A percentile compares a stretch with the other conserved stretches of the same genome.
phyloP scores from a whole-genome alignment of 139 green algal genomes.

The Closterium sp. region DNA sequence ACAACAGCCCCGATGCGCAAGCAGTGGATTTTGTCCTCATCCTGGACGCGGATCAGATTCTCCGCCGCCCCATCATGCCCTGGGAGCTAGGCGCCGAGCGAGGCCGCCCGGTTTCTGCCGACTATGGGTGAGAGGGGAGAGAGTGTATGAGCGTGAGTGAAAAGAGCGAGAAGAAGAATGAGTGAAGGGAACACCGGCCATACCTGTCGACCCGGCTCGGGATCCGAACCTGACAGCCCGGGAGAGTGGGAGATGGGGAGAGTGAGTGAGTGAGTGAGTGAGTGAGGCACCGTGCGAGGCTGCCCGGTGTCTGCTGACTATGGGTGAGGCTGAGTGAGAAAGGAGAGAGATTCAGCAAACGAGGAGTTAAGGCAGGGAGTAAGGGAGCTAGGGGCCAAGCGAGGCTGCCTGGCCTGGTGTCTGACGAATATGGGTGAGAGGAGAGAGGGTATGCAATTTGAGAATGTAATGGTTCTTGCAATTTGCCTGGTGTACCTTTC shows the following conservation, averaged over 20 bases:
- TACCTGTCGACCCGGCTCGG: too few relatives aligned
- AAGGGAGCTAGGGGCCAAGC: neutral
- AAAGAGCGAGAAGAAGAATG: too few relatives aligned
- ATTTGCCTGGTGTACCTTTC: too few relatives aligned
- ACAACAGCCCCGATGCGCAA: conserved; percentile 29
- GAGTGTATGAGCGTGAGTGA: too few relatives aligned
- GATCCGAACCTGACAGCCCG: too few relatives aligned
- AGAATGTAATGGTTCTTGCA: too few relatives aligned
- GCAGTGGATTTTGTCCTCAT: conserved; percentile 57
- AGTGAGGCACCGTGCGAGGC: conserved; percentile 30
- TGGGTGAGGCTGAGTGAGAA: conserved; percentile 14
- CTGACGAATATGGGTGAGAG: too few relatives aligned
- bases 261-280: neutral
- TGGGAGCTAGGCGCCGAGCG: conserved; percentile 42
- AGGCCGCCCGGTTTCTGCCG: conserved; percentile 45
- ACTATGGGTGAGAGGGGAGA: conserved; percentile 45
- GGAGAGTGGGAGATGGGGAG: too few relatives aligned
- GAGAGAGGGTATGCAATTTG: too few relatives aligned
- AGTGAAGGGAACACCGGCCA: too few relatives aligned
- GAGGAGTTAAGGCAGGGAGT: neutral
- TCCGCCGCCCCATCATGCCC: conserved; percentile 44
- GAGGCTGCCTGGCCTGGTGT: too few relatives aligned
- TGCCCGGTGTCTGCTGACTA: conserved; percentile 48
- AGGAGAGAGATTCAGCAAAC: too few relatives aligned
- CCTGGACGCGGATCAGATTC: conserved; percentile 59